Conservation (phyloP, 2,329 filamentous ascomycete genomes). For the Xylariaceae sp. region DNA sequence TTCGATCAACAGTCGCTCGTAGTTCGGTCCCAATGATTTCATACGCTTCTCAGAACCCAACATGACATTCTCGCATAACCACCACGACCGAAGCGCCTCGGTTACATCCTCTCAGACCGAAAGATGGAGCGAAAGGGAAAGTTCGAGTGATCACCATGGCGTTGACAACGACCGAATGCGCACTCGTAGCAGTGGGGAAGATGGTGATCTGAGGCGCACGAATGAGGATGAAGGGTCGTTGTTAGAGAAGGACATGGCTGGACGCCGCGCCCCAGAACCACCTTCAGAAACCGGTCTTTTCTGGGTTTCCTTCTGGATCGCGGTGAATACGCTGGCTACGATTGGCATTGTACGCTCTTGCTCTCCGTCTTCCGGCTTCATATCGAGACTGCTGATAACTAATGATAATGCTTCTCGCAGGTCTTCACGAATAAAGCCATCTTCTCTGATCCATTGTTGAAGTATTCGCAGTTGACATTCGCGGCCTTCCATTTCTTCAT, state of each 20-base stretch:
- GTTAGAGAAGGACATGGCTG: conserved; percentile 30
- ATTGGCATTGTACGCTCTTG: conserved; percentile 52
- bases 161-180: conserved; percentile 31
- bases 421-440: conserved; percentile 68
- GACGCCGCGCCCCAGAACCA: conserved; percentile 31
- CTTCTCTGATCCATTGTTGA: conserved; percentile 58
- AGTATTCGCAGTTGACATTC: conserved; percentile 59
- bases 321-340: conserved; percentile 57
- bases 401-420: conserved; percentile 33
- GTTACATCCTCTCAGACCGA: conserved; percentile 35
- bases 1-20: neutral
- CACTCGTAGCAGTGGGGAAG: conserved; percentile 34
- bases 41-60: conserved; percentile 8
- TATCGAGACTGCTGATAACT: neutral
- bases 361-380: neutral
- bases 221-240: conserved; percentile 41
- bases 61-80: conserved; percentile 25
- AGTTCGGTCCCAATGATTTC: conserved; percentile 1
- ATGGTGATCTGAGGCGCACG: conserved; percentile 31
- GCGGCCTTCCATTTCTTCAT: conserved; percentile 64
- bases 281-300: conserved; percentile 34
- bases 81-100: conserved; percentile 20
- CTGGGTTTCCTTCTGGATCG: conserved; percentile 50
- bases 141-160: conserved; percentile 26
- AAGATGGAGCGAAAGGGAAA: conserved; percentile 34